Percentiles rank a stretch among this genome's conserved stretches.
Conservation (phyloP, 352 stramenopile species). For the Elongisporangium prolatum region DNA sequence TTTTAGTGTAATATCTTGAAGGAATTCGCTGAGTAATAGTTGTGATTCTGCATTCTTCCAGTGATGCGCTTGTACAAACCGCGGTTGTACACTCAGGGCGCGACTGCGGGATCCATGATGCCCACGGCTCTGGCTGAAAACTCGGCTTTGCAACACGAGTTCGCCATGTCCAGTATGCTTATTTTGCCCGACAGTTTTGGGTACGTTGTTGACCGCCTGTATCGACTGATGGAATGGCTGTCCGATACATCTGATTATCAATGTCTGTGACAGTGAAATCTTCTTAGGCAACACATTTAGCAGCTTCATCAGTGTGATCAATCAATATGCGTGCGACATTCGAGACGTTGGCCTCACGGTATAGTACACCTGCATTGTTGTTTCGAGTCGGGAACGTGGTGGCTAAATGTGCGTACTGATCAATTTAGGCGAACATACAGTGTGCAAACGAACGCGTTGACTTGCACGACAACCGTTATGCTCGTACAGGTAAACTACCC, state of each 20-base stretch:
- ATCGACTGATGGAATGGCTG: too few relatives aligned
- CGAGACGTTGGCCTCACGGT: conserved; percentile 71
- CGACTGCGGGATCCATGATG: conserved; percentile 47
- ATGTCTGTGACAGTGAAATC: conserved; percentile 66
- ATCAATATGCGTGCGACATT: conserved; percentile 79
- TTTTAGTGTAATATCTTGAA: not conserved
- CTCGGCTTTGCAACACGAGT: conserved; percentile 64
- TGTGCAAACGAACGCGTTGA: conserved; percentile 77
- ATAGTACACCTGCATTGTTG: not conserved
- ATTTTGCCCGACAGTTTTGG: conserved; percentile 90
- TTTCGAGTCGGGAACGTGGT: not conserved
- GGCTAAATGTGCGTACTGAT: not conserved
- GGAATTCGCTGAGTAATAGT: too few relatives aligned
- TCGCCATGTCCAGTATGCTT: conserved; percentile 85
- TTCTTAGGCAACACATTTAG: conserved; percentile 91
- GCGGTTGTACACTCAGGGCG: conserved; percentile 63
- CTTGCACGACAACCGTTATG: conserved; percentile 73
- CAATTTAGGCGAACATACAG: conserved; percentile 73
- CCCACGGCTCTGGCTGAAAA: conserved; percentile 46
- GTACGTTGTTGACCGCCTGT: conserved; percentile 15
- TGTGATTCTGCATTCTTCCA: too few relatives aligned
- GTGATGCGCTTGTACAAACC: conserved; percentile 92
- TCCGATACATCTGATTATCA: not conserved
- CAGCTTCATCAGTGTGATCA: conserved; percentile 92
- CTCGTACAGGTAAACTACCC: conserved; percentile 55